These are phyloP conservation scores for Aspergillus bertholletiae DNA, from an alignment of 495 filamentous ascomycete genomes.

Conservation along the genomic window DNA sequence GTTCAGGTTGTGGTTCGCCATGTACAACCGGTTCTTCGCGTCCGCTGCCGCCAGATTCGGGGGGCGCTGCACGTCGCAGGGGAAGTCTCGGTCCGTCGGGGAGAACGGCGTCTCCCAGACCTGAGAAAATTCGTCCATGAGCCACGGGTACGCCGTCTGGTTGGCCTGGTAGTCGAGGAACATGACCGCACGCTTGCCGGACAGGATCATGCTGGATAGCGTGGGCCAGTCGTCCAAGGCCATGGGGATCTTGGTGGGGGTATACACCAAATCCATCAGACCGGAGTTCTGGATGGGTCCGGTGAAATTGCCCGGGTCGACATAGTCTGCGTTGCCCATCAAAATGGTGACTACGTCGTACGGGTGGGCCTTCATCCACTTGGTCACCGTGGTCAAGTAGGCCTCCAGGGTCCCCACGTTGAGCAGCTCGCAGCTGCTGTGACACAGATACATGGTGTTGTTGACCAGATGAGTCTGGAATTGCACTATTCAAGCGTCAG, in stretches of 20 bases:
- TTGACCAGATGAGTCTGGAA: conserved; percentile 74
- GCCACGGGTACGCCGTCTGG: conserved; percentile 65
- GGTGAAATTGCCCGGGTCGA: conserved; percentile 56
- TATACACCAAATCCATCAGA: conserved; percentile 66
- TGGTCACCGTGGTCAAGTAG: conserved; percentile 64
- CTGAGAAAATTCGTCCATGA: conserved; percentile 64
- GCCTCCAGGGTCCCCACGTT: conserved; percentile 73
- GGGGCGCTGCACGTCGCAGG: conserved; percentile 57
- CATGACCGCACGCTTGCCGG: conserved; percentile 56
- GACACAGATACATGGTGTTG: conserved; percentile 60
- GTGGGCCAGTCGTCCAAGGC: conserved; percentile 78
- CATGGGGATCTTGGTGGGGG: conserved; percentile 66
- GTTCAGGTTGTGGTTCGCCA: conserved; percentile 93
- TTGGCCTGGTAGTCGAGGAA: conserved; percentile 86
- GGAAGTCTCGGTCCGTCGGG: conserved; percentile 55
- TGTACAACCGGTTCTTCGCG: conserved; percentile 65
- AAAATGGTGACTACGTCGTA: conserved; percentile 92
- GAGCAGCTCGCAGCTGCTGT: conserved; percentile 75
- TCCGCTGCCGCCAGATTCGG: conserved; percentile 52
- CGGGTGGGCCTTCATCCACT: conserved; percentile 73
- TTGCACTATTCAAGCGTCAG: conserved; percentile 54
- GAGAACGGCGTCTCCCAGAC: conserved; percentile 68
- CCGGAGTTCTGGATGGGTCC: conserved; percentile 63
- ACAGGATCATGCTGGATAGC: conserved; percentile 71
- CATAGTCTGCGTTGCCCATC: conserved; percentile 76